phyloP scores from a whole-genome alignment of 2,329 filamentous ascomycete genomes.

The Apiospora koreana region DNA sequence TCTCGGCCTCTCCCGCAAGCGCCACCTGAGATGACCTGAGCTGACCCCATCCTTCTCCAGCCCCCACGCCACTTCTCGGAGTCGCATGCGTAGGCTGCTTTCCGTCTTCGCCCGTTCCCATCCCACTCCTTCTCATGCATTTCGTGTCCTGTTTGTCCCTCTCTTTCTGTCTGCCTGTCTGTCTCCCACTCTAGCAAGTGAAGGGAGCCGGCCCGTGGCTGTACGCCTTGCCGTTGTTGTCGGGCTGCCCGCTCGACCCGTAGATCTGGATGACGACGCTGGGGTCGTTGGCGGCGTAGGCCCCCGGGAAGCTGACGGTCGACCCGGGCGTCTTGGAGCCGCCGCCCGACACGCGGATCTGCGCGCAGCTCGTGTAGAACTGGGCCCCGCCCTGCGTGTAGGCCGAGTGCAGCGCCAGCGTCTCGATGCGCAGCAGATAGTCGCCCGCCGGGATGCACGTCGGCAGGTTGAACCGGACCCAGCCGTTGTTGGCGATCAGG shows the following conservation, averaged over 20 bases:
- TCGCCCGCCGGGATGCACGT: slow-evolving; percentile 52
- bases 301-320: slow-evolving; percentile 47
- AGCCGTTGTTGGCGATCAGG: slow-evolving; percentile 43
- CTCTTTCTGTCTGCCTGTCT: background rate
- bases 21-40: background rate
- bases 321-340: slow-evolving; percentile 36
- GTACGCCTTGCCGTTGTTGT: slow-evolving; percentile 43
- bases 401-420: slow-evolving; percentile 54
- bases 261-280: slow-evolving; percentile 51
- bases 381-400: slow-evolving; percentile 37
- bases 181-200: slow-evolving; percentile 3
- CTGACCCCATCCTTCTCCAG: background rate
- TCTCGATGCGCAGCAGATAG: slow-evolving; percentile 57
- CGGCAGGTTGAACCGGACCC: slow-evolving; percentile 51
- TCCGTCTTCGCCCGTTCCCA: background rate
- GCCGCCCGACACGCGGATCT: slow-evolving; percentile 40
- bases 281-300: slow-evolving; percentile 44
- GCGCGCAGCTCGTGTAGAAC: slow-evolving; percentile 44
- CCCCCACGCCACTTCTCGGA: background rate
- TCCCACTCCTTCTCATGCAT: background rate
- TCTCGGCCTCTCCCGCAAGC: background rate
- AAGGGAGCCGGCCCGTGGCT: slow-evolving; percentile 15
- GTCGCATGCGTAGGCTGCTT: background rate
- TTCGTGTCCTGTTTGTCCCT: background rate
- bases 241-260: slow-evolving; percentile 40